Evolutionary conservation across 139 green algal genomes (phyloP).

Genomic region (Picocystis salinarum): DNA sequence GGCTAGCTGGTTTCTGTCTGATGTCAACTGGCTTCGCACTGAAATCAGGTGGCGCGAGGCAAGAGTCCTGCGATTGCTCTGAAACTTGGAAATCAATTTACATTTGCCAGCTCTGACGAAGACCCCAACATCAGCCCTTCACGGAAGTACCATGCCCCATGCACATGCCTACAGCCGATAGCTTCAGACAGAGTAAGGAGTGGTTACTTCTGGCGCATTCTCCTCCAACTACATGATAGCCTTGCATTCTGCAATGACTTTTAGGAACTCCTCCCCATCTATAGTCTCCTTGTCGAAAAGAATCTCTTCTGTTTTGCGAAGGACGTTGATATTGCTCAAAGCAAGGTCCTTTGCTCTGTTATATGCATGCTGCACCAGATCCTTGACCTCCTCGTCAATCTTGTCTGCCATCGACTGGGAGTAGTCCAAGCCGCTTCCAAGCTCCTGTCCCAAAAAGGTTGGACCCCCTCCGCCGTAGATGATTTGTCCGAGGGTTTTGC

Average conservation of each 20-base stretch:
- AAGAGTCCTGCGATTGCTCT: too few relatives aligned
- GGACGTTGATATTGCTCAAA: conserved; percentile 67
- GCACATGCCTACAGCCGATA: too few relatives aligned
- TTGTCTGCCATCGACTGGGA: conserved; percentile 59
- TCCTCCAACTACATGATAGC: conserved; percentile 77
- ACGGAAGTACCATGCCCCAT: too few relatives aligned
- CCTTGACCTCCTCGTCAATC: conserved; percentile 81
- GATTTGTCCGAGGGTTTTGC: conserved; percentile 82
- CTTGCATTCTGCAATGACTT: conserved; percentile 64
- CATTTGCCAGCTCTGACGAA: too few relatives aligned
- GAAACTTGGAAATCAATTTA: too few relatives aligned
- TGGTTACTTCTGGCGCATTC: conserved; percentile 17
- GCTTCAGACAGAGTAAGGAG: too few relatives aligned
- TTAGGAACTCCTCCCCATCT: conserved; percentile 85
- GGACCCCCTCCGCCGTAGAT: conserved; percentile 31
- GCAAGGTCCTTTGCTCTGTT: conserved; percentile 87
- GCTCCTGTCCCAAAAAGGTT: conserved; percentile 67
- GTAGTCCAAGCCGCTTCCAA: conserved; percentile 68
- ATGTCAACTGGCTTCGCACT: too few relatives aligned
- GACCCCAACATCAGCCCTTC: too few relatives aligned
- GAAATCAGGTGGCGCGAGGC: too few relatives aligned
- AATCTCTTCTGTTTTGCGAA: conserved; percentile 73
- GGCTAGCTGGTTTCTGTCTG: too few relatives aligned
- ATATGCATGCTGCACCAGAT: conserved; percentile 86
- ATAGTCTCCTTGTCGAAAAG: conserved; percentile 97